Base-by-base conservation (phyloP, 2,329 filamentous ascomycete genomes). In the Talaromyces sp. region DNA sequence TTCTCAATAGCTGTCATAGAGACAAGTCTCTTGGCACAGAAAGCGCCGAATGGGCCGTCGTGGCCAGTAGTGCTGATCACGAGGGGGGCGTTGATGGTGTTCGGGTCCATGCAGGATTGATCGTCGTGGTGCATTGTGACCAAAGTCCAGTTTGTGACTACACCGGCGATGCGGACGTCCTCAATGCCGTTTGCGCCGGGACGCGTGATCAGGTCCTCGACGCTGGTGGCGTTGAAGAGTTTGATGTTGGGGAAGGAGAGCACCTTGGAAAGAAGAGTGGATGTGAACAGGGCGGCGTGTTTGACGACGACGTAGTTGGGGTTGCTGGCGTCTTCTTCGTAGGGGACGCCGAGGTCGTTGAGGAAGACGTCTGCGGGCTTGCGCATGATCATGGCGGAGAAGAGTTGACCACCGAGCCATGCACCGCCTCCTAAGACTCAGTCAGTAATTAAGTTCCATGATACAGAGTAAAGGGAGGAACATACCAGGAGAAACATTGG, bases 131-230 rank as follows among this genome's bases (percentile, higher is more conserved):
- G 90, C 84, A 94, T 91, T 51, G 89, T 87, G 58, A 97, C 93
- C 29, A 97, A 85, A 1, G 93, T 97, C 93, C 93, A 97, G 85
- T 97, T 97, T 73, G 92, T 96, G 64, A 97, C 93, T 1, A 97
- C 93, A 72, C 93, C 93, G 8, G 92, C 91, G 70, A 97, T 89
- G 68, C 91, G 88, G 51, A 96, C 80, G 10, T 82, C 80, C 1
- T 80, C 79, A 1, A 79, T 81, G 22, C 82, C 81, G 45, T 78
- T 81, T 49, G 79, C 75, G 56, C 80, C 78, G 13, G 86, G 86
- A 53, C 93, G 91, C 22, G 93, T 97, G 79, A 97, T 94, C 68
- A 97, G 83, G 74, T 97, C 93, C 81, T 97, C 93, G 51, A 97
- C 93, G 22, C 90, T 86, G 40, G 93, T 97, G 43, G 93, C 93